Base-by-base conservation (phyloP, 1,284 basidiomycete genomes). In the Ganoderma sinense region DNA sequence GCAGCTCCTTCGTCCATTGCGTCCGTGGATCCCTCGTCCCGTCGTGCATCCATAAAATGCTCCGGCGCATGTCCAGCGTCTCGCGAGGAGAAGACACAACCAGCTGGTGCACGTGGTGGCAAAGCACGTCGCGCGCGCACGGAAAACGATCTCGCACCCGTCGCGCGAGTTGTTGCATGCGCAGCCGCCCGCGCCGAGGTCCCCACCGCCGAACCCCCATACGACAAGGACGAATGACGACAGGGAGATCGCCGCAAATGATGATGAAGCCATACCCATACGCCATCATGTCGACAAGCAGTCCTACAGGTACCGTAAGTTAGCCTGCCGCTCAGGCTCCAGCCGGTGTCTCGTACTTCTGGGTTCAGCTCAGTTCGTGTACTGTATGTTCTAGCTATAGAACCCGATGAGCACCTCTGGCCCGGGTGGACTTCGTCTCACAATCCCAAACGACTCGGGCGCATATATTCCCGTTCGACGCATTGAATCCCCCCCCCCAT, bases 141-240 rank as follows among this genome's bases (percentile, higher is more conserved):
- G 83, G 81, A 86, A 90, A 3, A 90, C 87, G 51, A 78, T 75
- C 18, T 80, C 69, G 74, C 86, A 87, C 23, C 74, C 72, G 3
- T 77, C 77, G 2, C 69, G 73, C n/a, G 76, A 75, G 18, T 75
- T 73, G 69, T 85, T 84, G 76, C n/a, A n/a, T n/a, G n/a, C n/a
- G n/a, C 90, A 90, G 74, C 89, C 90, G 26, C 82, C 78, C 1
- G 71, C 62, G 14, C 86, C 86, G 18, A 90, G 81, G 59, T 86
- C 77, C 11, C 86, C 88, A 56, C 84, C 77, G 23, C 82, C 82
- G 68, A 81, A 81, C 14, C 88, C 88, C 75, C 85, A 90, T 29
- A 89, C 81, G 68, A 90, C 85, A 63, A 89, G 84, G 43, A 86
- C 83, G 75, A 88, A 88, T 77, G 82, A 86, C 70, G 82, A 77